These are phyloP conservation scores for Microsporum canis DNA, from an alignment of 2,329 filamentous ascomycete genomes.

Conservation along the genomic window DNA sequence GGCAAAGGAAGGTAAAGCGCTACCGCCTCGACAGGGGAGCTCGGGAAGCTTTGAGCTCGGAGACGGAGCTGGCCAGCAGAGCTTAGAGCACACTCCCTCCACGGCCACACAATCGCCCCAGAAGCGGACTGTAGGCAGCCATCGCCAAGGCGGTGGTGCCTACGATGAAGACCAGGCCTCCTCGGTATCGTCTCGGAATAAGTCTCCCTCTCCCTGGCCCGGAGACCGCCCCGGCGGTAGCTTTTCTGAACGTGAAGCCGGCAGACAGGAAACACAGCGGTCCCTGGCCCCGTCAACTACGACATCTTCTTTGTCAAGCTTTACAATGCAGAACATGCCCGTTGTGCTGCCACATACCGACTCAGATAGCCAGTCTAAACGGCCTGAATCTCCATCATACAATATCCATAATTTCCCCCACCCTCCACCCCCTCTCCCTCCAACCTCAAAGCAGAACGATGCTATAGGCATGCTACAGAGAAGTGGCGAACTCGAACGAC, in stretches of 20 bases:
- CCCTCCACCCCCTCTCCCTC: slow-evolving; percentile 64
- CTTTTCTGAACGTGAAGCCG: slow-evolving; percentile 31
- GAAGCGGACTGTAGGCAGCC: slow-evolving; percentile 18
- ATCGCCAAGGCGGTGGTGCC: slow-evolving; percentile 23
- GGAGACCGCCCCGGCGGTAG: slow-evolving; percentile 21
- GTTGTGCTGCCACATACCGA: slow-evolving; percentile 59
- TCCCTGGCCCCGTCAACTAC: slow-evolving; percentile 18
- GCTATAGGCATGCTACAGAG: slow-evolving; percentile 82
- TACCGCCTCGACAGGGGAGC: slow-evolving; percentile 34
- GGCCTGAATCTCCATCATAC: slow-evolving; percentile 16
- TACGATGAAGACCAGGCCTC: slow-evolving; percentile 24
- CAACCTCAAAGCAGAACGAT: slow-evolving; percentile 77
- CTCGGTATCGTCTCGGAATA: slow-evolving; percentile 16
- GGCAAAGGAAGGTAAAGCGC: slow-evolving; percentile 35
- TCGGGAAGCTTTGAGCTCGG: slow-evolving; percentile 37
- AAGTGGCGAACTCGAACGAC: slow-evolving; percentile 80
- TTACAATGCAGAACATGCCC: slow-evolving; percentile 63
- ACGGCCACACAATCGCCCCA: slow-evolving; percentile 21
- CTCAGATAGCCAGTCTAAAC: slow-evolving; percentile 16
- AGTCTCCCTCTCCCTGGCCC: slow-evolving; percentile 20
- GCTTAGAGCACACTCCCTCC: slow-evolving; percentile 28
- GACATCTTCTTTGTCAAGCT: slow-evolving; percentile 45
- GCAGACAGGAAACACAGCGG: slow-evolving; percentile 30
- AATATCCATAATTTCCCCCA: slow-evolving; percentile 26
- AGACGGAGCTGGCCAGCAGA: slow-evolving; percentile 36